Percentiles rank a stretch among this genome's conserved stretches.
phyloP scores from a whole-genome alignment of 1,139 yeast species.

The Petasospora fabianii region DNA sequence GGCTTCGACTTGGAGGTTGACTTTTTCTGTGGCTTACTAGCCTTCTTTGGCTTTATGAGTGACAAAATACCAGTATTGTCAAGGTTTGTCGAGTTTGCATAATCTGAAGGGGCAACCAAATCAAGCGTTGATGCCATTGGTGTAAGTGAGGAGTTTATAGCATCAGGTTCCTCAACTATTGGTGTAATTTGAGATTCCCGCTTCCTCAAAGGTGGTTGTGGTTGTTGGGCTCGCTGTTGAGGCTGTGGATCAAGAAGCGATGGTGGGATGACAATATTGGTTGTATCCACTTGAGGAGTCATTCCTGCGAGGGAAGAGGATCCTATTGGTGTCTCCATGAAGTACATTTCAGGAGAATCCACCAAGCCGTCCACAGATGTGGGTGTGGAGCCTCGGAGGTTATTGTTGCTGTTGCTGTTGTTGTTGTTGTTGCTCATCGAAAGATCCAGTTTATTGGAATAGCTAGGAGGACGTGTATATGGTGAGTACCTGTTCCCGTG shows the following conservation, averaged over 20 bases:
- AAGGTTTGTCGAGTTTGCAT: neutral
- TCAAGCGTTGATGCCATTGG: neutral
- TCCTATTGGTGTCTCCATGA: constrained; percentile 5
- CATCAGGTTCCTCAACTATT: constrained; percentile 6
- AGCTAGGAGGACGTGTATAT: no score
- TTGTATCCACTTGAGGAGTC: constrained; percentile 12
- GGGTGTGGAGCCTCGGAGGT: neutral
- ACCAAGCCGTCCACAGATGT: neutral
- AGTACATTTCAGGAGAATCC: constrained; percentile 1
- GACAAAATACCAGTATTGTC: constrained; percentile 6
- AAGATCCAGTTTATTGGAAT: no score
- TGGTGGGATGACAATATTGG: constrained; percentile 12
- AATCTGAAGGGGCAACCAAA: neutral
- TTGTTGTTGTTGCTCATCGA: no score
- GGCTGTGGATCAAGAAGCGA: constrained; percentile 4
- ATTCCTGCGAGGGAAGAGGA: no score
- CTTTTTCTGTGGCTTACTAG: constrained; percentile 6
- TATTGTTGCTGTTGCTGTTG: no score
- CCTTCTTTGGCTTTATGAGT: constrained; percentile 6
- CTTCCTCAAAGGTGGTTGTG: neutral
- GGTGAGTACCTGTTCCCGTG: no score
- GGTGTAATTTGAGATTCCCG: constrained; percentile 2
- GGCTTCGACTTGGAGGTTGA: constrained; percentile 45
- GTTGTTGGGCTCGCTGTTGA: neutral
- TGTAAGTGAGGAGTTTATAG: no score